Conservation (phyloP, 2,329 filamentous ascomycete genomes). For the Exserohilum turcica region DNA sequence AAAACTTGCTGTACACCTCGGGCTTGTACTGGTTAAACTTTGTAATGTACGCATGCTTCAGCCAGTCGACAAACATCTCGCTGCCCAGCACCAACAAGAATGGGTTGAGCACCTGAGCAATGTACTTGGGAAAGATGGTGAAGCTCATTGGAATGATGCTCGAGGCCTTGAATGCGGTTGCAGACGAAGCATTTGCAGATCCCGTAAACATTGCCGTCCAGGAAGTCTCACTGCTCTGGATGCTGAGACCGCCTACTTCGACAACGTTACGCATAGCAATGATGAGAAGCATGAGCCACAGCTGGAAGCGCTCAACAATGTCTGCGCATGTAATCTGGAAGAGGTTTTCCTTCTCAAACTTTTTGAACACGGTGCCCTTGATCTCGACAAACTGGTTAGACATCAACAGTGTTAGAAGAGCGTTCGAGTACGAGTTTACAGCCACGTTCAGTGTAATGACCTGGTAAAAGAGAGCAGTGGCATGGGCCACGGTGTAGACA, state of each 20-base stretch:
- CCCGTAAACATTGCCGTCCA: conserved; percentile 39
- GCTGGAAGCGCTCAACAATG: conserved; percentile 93
- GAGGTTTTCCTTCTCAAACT: conserved; percentile 95
- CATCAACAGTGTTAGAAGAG: conserved; percentile 85
- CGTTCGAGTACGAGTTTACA: conserved; percentile 98
- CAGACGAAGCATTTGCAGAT: conserved; percentile 54
- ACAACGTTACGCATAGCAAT: conserved; percentile 96
- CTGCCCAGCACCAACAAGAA: conserved; percentile 94
- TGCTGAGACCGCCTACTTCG: conserved; percentile 84
- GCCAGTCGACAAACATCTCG: conserved; percentile 94
- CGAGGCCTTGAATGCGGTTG: conserved; percentile 63
- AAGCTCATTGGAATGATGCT: conserved; percentile 90
- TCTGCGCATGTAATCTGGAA: conserved; percentile 97
- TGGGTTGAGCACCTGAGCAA: conserved; percentile 86
- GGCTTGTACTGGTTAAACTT: conserved; percentile 99
- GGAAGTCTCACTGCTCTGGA: conserved; percentile 41
- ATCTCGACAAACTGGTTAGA: conserved; percentile 99
- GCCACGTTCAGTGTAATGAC: conserved; percentile 97
- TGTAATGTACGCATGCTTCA: conserved; percentile 96
- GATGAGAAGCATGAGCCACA: conserved; percentile 96
- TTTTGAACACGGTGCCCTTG: conserved; percentile 98
- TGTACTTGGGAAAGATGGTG: conserved; percentile 83
- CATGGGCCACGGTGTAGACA: conserved; percentile 85
- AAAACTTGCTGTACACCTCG: conserved; percentile 82
- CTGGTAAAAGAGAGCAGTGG: conserved; percentile 90